Evolutionary conservation across 2,329 filamentous ascomycete genomes (phyloP), one percentile per base, ranked within the genome.

Genomic region (Calonectria pteridis): DNA sequence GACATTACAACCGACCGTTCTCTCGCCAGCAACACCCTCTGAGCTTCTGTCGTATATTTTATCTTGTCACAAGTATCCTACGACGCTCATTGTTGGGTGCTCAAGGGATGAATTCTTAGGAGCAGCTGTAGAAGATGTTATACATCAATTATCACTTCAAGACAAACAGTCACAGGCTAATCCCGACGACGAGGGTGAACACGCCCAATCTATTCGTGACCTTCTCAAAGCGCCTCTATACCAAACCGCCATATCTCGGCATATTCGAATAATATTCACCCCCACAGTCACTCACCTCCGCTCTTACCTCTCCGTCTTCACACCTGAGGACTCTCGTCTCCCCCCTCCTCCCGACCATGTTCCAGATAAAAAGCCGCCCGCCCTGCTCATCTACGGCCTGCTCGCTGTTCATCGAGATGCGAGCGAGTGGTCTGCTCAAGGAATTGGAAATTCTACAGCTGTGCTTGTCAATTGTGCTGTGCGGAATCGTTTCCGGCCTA

Each of bases 261-360:
- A 93, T 78, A 89, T 97, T 75, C 91, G 90, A 69, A 84, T 96
- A 11, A 86, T 91, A 43, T 98, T 97, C 84, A 90, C 92, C 69
- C 92, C 94, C 0, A 95, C 93, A 3, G 89, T 97, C 68, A 92
- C 94, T 28, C 92, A 92, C 82, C 89, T 98, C 9, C 93, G 95
- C 68, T 94, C 94, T 43, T 94, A 93, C 79, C 88, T 98, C 23
- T 88, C 93, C 51, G 88, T 91, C 66, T 89, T 91, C 73, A 84
- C 84, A 23, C 75, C 83, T 3, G 76, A 78, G 1, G 81, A 85
- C 69, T 85, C 86, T 11, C 82, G 77, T 20, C 78, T 86, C 0
- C 73, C 83, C 0, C 72, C 84, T 3, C 88, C 88, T 2, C 86
- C 86, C 16, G 74, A 75, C 20, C 50, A 75, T 65, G 74, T 55